Evolutionary conservation across 2,329 filamentous ascomycete genomes (phyloP), one percentile per base, ranked within the genome.

Genomic region (Xylariaceae sp.): DNA sequence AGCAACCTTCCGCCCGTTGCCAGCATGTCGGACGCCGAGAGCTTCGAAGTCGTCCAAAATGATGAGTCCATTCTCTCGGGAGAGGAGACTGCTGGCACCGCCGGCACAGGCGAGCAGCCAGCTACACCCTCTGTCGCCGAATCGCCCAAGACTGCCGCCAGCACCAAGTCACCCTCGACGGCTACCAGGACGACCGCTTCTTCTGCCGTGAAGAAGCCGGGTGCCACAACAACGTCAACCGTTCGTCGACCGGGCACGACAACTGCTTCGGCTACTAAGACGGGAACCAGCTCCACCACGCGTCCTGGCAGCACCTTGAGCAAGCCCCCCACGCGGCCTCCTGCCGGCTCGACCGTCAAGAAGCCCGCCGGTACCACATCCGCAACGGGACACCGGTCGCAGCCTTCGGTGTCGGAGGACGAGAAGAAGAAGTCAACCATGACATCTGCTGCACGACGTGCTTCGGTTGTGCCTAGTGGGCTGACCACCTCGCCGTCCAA

Each of bases 321-420:
- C 66, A 78, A 78, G 63, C 74, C 75, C 38, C 72, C 75, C 1
- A 74, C 75, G 17, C 74, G 76, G 2, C 71, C 75, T 39, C 67
- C 74, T n/a, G 58, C 64, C 1, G 66, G 66, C 15, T 57, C 62
- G n/a, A 56, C 67, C 19, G 61, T 69, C 38, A 69, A 68, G 45
- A 63, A 55, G 58, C 66, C 54, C 60, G 66, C 52, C 61, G 66
- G 32, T 58, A 67, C 41, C 59, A 65, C 71, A 33, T 65, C 73
- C 4, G 59, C 66, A n/a, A 59, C 70, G 36, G 70, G 63, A 54
- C 75, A 78, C 62, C 71, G 67, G 54, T 71, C 74, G 42, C 73
- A 72, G n/a, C 68, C 74, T 45, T 77, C 75, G 52, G 70, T 72
- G 44, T 75, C 75, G 48, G 75, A 78, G 53, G 76, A 78, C 57